Evolutionary conservation across 31 red algal genomes (phyloP), one percentile per base, ranked within the genome.

Genomic region (Bonnemaisonia californica): DNA sequence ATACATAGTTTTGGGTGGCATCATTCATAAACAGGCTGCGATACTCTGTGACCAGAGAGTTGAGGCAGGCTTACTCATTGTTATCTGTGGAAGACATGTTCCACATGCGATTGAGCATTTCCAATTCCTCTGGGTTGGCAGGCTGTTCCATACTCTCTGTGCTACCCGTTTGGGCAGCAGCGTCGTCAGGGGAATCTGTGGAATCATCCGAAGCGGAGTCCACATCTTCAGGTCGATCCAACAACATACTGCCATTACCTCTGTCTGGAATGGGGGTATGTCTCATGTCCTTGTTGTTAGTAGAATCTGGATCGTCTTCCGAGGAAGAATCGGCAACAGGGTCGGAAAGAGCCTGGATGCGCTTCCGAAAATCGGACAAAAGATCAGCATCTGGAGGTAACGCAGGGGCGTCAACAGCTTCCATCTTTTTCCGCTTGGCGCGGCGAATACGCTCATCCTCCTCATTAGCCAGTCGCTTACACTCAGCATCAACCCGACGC

Each of bases 41-140:
- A n/a, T 51, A 51, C 45, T 51, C 45, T 51, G 7, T 51, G 45
- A 11, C 45, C 45, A 16, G 45, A 51, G 45, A n/a, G n/a, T n/a
- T n/a, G n/a, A n/a, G n/a, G n/a, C n/a, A n/a, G n/a, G n/a, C n/a
- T 60, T 71, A 40, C 2, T 60, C 45, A 27, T 83, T 61, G 55
- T 83, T 83, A 34, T 86, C 69, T 57, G 37, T 41, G 64, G 71
- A 69, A 57, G 24, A 68, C 30, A 87, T 54, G 42, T 87, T 78
- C 84, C 84, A 87, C 84, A 87, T 87, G 39, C 84, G 60, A 36
- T 87, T 87, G 5, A 87, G 48, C 84, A 87, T 87, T 39, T 87
- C 84, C 29, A 75, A 54, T 42, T 79, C 59, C 19, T 87, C 84
- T 5, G 39, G 57, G 2, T 74, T 54, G 2, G 69, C 69, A 7